Evolutionary conservation across 495 filamentous ascomycete species (phyloP), one percentile per base, ranked within the genome.

Genomic region (Xeromyces bisporus): DNA sequence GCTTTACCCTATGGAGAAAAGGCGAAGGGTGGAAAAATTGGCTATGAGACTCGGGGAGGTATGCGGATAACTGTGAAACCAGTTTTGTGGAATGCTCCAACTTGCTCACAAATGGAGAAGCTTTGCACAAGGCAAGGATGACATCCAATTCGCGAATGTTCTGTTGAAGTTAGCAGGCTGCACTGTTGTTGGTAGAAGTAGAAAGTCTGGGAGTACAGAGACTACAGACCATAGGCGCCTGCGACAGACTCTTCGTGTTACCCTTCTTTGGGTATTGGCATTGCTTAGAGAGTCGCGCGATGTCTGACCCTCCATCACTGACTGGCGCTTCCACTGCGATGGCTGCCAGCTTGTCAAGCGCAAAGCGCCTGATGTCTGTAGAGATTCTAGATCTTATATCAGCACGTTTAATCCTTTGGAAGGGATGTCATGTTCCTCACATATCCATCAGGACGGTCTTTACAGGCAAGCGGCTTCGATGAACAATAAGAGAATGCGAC

Each of bases 91-190:
- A 82, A 48, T 73, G 76, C 32, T 81, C 69, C 4, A 58, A 42
- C 30, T 65, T 67, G 11, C 71, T 60, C 9, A 94, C 56, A 10
- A 71, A 58, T 11, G 81, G 74, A 6, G 84, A 80, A 15, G 89
- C 80, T 54, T 80, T 83, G 54, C 86, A 92, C 14, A 97, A 65
- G 18, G 86, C 82, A 12, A 96, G 56, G 15, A 96, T 63, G 23
- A 87, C 75, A 48, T 96, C 85, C 36, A 91, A 71, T 62, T 97
- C 89, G 32, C 80, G 73, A 30, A 83, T 52, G 11, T 64, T 67
- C 72, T 77, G 34, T 24, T 11, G 12, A 27, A 18, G 35, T 62
- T 25, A 64, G 50, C 16, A n/a, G n/a, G 26, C 30, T 25, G 24
- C 23, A 7, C 11, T 15, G 15, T 15, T 13, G 25, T 11, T 8